Evolutionary conservation across 768 basidiomycete species (phyloP), one percentile per base, ranked within the genome.

Genomic region (Mycena sanguinolenta): DNA sequence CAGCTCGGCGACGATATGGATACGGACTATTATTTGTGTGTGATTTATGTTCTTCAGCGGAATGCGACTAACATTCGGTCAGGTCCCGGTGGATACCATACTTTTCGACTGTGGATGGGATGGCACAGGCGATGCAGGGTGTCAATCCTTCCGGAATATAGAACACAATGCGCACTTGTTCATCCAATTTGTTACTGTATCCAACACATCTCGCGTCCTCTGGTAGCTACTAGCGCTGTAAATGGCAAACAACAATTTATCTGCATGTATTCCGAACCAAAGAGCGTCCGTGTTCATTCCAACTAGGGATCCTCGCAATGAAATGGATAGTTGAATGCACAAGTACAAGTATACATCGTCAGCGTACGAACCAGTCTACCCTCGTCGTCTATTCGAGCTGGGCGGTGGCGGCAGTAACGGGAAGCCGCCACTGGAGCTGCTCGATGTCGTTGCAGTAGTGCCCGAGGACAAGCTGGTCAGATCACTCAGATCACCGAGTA

Each of bases 361-460:
- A 9, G 32, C 32, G 7, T 46, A 21, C 17, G 36, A 38, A 14
- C 8, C 21, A 10, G 25, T 27, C 49, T 50, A 50, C 25, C 54
- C 36, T 53, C 84, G 84, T 74, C 80, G 86, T 80, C 84, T 88
- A 38, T 82, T 82, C n/a, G 86, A 86, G 77, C 89, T 88, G 12
- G 94, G 94, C 8, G 94, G 94, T n/a, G 94, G 95, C 4, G 95
- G 94, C 39, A 95, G 81, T n/a, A 95, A 83, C 10, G 94, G 93
- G 54, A 94, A 79, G 23, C 82, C 82, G 49, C 85, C 81, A 44
- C 85, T 81, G 49, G 75, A 72, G 28, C 78, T 71, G 27, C 77
- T 71, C 30, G 78, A 77, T 23, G 68, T 28, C 10, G 68, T 27
- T 3, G 67, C 34, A 9, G 25, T 54, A 4, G 65, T 44, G 10